Conservation (phyloP, 2,329 filamentous ascomycete genomes). For the Emydomyces testavorans region DNA sequence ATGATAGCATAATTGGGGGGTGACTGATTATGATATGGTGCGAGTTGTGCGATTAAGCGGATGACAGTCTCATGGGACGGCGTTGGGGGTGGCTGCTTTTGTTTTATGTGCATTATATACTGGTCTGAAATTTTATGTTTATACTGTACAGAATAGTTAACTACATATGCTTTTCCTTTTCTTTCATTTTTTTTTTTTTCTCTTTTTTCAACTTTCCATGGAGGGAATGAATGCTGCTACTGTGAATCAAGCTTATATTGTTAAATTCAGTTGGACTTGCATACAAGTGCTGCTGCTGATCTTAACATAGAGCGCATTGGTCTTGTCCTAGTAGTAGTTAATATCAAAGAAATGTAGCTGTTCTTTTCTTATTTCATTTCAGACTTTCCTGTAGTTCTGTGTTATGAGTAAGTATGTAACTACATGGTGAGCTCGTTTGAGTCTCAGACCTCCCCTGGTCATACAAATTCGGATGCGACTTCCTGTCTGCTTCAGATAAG, state of each 20-base stretch:
- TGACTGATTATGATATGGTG: background rate
- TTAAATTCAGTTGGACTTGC: no score
- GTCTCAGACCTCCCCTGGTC: background rate
- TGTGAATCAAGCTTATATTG: no score
- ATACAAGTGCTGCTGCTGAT: no score
- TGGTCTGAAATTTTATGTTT: conserved; percentile 6
- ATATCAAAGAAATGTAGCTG: no score
- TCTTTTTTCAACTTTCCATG: background rate
- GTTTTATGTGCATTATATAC: background rate
- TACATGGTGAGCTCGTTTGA: background rate
- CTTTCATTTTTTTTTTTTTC: background rate
- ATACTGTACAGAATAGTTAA: no score
- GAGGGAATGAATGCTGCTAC: no score
- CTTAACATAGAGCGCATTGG: no score
- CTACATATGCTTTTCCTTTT: conserved; percentile 6
- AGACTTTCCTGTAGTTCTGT: background rate
- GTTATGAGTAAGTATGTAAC: background rate
- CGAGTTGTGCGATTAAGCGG: background rate
- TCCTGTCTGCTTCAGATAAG: background rate
- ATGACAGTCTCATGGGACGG: background rate
- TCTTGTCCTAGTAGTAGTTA: no score
- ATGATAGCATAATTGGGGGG: background rate
- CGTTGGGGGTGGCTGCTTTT: background rate
- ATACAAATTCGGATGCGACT: background rate
- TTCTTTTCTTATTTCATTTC: no score